Base-by-base conservation (phyloP, 1,284 basidiomycete species). In the Anthracocystis panici-leucophaei region DNA sequence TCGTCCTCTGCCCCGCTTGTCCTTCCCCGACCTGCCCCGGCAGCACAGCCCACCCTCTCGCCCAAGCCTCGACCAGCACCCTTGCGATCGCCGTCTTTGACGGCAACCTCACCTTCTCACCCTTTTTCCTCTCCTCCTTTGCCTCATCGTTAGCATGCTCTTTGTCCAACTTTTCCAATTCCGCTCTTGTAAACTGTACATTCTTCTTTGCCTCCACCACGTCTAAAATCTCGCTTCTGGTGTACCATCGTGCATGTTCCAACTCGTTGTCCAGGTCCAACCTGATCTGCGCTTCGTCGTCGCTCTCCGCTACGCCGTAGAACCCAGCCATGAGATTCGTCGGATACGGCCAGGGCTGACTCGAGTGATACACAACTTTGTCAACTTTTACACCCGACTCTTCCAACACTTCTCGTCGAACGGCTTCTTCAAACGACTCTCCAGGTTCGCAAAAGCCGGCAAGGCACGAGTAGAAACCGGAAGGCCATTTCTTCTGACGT, bases 191-290 rank as follows among this genome's bases (percentile, higher is more conserved):
- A 57, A 92, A 88, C 41, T 86, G 87, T 10, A 23, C 2, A 87
- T 85, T 5, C 86, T 85, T 75, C 11, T 58, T 57, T 12, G 90
- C 88, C 23, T 87, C 84, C 40, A 97, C 87, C 9, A 93, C 90
- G 0, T 87, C 86, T 5, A 91, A 86, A 25, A 94, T 88, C 78
- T 94, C 90, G 31, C 89, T 89, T 11, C 92, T 90, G 9, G 91
- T 91, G 86, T 91, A 97, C 91, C 93, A 99, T 61, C 89, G 89
- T 0, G 94, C 95, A 81, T 97, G 94, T 83, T 92, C 91, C n/a
- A 99, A 89, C 87, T 99, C 96, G 79, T 97, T 96, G 84, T 98
- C 96, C 16, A 99, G 89, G 86, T 98, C 95, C 12, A 90, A 88
- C 12, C 94, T 90, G 75, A 98, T 91, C 3, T 89, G 89, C 53